phyloP scores from a whole-genome alignment of 108 stramenopile species.

The Aureococcus anophagefferens region DNA sequence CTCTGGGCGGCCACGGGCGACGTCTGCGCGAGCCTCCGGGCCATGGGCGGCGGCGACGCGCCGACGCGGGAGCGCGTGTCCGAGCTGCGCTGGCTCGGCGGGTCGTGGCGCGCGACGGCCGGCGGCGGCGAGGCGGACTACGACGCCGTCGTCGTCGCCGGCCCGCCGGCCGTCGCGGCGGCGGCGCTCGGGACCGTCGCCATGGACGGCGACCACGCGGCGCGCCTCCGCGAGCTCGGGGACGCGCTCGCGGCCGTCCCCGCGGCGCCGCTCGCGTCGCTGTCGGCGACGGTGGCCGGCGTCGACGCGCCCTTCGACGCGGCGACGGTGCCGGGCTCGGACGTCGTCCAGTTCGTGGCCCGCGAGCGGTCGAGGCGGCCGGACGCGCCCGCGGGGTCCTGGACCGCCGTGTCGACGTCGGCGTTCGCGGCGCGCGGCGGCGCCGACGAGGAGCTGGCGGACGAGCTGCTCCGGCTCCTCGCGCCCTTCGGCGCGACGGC shows the following conservation, averaged over 20 bases:
- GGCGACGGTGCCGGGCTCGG: conserved; percentile 23
- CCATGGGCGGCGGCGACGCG: neutral
- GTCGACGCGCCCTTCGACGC: conserved; percentile 23
- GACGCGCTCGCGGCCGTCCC: neutral
- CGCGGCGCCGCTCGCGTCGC: neutral
- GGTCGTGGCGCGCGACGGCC: neutral
- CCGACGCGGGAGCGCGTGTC: neutral
- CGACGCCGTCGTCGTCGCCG: neutral
- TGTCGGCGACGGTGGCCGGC: neutral
- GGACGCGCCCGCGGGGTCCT: neutral
- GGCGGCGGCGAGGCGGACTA: neutral
- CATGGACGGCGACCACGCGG: neutral
- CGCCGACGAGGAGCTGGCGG: neutral
- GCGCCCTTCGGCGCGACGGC: neutral
- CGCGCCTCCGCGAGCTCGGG: neutral
- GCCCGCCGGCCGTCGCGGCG: neutral
- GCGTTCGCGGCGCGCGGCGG: too few relatives aligned
- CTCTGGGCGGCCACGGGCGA: conserved; percentile 14
- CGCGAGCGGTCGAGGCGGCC: conserved; percentile 30
- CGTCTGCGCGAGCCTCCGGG: conserved; percentile 20
- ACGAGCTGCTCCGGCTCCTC: neutral
- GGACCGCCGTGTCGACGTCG: too few relatives aligned
- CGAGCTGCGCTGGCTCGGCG: neutral
- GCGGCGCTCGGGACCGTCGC: too few relatives aligned
- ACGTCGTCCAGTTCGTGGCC: conserved; percentile 24